A percentile compares a stretch with the other conserved stretches of the same genome.
phyloP scores from a whole-genome alignment of 805 yeast genomes.

The Debaryomyces castellii region DNA sequence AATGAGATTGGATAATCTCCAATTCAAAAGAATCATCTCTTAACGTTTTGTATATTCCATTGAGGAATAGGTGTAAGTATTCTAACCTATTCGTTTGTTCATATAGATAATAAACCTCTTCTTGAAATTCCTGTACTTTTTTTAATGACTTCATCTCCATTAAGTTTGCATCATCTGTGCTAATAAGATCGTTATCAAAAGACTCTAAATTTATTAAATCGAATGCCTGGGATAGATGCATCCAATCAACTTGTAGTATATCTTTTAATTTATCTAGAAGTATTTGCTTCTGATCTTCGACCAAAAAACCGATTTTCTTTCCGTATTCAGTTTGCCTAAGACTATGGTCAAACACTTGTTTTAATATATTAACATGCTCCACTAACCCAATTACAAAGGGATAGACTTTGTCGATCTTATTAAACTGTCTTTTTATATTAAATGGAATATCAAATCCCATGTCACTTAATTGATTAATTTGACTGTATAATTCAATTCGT shows the following conservation, averaged over 20 bases:
- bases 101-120: constrained; percentile 17
- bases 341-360: constrained; percentile 20
- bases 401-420: constrained; percentile 49
- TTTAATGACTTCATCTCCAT: constrained; percentile 26
- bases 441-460: constrained; percentile 61
- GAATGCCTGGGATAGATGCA: constrained; percentile 44
- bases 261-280: constrained; percentile 32
- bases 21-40: constrained; percentile 14
- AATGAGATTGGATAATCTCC: constrained; percentile 7
- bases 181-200: constrained; percentile 19
- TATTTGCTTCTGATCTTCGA: constrained; percentile 31
- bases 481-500: constrained; percentile 46
- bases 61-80: constrained; percentile 15
- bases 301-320: constrained; percentile 40
- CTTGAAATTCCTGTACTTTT: constrained; percentile 22
- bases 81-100: constrained; percentile 17
- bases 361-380: constrained; percentile 50
- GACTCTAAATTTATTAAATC: constrained; percentile 39
- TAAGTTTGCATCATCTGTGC: constrained; percentile 23
- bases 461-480: constrained; percentile 49
- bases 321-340: constrained; percentile 30
- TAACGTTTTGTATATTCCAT: constrained; percentile 13
- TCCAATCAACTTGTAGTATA: constrained; percentile 54
- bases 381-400: constrained; percentile 56
- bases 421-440: constrained; percentile 43